phyloP scores from a whole-genome alignment of 1,139 yeast genomes.

The Meyerozyma athensensis region DNA sequence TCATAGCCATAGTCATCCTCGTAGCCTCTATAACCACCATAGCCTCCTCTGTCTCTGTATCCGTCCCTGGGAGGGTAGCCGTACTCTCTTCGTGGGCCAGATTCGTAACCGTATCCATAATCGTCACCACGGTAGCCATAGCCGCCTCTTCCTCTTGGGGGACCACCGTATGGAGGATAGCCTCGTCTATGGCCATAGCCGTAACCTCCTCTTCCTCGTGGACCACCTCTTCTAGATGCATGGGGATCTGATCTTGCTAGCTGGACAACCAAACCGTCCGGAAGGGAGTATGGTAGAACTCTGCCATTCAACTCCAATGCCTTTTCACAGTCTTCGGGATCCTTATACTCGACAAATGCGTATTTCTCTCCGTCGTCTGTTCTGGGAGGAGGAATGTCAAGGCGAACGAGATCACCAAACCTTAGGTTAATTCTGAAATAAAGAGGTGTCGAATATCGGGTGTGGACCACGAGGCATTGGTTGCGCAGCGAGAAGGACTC shows the following conservation, averaged over 20 bases:
- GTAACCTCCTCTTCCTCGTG: constrained; percentile 23
- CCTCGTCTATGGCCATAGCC: constrained; percentile 15
- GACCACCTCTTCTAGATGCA: constrained; percentile 32
- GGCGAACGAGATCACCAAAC: constrained; percentile 59
- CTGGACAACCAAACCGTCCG: constrained; percentile 47
- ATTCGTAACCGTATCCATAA: constrained; percentile 14
- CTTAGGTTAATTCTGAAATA: constrained; percentile 21
- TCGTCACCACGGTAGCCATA: constrained; percentile 13
- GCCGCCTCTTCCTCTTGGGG: constrained; percentile 18
- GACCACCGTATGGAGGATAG: constrained; percentile 13
- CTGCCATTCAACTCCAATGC: constrained; percentile 53
- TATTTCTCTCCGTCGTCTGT: constrained; percentile 59
- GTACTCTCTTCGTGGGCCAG: constrained; percentile 18
- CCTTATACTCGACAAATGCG: constrained; percentile 70
- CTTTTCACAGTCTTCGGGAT: constrained; percentile 55
- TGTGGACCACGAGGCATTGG: constrained; percentile 3
- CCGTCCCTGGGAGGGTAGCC: constrained; percentile 13
- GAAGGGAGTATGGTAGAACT: constrained; percentile 33
- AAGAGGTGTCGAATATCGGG: constrained; percentile 7
- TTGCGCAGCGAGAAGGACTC: constrained; percentile 6
- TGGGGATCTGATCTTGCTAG: constrained; percentile 55
- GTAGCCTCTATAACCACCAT: constrained; percentile 13
- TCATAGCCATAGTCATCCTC: constrained; percentile 16
- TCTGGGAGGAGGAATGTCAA: constrained; percentile 69
- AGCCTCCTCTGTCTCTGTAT: constrained; percentile 14